Evolutionary conservation across 192 early-diverging fungal genomes (phyloP).

Genomic region (Entophlyctis luteolus): DNA sequence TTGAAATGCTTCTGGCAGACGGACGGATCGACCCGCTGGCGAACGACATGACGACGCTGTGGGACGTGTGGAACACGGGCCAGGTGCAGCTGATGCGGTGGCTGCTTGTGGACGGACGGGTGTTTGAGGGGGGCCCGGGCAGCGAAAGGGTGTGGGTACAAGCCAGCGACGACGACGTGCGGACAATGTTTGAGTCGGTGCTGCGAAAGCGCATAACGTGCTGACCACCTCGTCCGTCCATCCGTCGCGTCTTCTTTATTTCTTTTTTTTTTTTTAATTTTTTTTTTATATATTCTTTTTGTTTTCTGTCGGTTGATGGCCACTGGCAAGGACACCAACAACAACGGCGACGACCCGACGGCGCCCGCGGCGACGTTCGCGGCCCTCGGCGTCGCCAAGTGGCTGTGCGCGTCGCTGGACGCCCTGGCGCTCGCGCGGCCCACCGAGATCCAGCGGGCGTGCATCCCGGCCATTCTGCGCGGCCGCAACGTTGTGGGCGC

Average conservation of each 20-base stretch:
- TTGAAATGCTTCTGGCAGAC: neutral
- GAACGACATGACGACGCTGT: neutral
- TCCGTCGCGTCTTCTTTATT: neutral
- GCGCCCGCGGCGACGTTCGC: slow-evolving; percentile 49
- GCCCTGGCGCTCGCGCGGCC: slow-evolving; percentile 80
- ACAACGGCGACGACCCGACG: neutral
- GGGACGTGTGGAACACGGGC: neutral
- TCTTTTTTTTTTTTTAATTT: neutral
- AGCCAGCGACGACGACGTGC: neutral
- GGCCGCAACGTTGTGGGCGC: slow-evolving; percentile 62
- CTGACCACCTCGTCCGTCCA: neutral
- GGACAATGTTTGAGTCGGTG: neutral
- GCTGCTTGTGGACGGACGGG: neutral
- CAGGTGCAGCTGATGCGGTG: neutral
- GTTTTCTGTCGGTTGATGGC: too few species aligned
- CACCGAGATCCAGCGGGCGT: slow-evolving; percentile 88
- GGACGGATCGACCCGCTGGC: neutral
- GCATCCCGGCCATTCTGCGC: slow-evolving; percentile 73
- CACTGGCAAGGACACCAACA: too few species aligned
- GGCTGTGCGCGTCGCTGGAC: slow-evolving; percentile 75
- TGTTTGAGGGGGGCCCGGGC: neutral
- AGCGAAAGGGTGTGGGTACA: neutral
- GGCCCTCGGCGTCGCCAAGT: slow-evolving; percentile 72
- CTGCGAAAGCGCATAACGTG: neutral
- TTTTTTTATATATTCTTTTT: too few species aligned